phyloP scores from a whole-genome alignment of 139 green algal species.

The Coelastrella sp. region DNA sequence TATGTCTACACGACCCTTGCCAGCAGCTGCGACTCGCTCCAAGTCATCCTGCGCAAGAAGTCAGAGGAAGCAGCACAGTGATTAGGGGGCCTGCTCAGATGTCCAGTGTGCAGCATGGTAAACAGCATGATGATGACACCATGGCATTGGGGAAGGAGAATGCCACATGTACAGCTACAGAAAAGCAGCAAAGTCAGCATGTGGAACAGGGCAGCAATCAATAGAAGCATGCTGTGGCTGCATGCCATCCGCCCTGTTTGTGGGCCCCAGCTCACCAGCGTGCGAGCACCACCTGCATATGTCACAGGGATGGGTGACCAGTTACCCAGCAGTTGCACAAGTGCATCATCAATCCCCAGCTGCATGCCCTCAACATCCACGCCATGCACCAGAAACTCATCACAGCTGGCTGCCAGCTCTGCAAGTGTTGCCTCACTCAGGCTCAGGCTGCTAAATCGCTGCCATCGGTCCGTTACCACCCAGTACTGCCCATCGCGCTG shows the following conservation, averaged over 20 bases:
- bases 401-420: slow-evolving; percentile 78
- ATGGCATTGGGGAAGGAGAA: too few relatives aligned
- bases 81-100: too few relatives aligned
- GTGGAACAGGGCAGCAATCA: too few relatives aligned
- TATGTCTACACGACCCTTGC: slow-evolving; percentile 89
- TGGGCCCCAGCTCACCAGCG: slow-evolving; percentile 70
- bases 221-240: too few relatives aligned
- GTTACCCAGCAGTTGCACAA: slow-evolving; percentile 87
- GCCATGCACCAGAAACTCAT: slow-evolving; percentile 98
- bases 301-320: slow-evolving; percentile 88
- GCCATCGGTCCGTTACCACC: slow-evolving; percentile 79
- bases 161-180: too few relatives aligned
- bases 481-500: slow-evolving; percentile 74
- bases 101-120: too few relatives aligned
- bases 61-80: too few relatives aligned
- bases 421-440: slow-evolving; percentile 74
- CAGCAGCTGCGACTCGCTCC: slow-evolving; percentile 76
- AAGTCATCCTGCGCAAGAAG: slow-evolving; percentile 79
- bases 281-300: slow-evolving; percentile 94
- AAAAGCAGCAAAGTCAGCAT: too few relatives aligned
- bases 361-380: slow-evolving; percentile 99
- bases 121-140: too few relatives aligned
- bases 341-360: slow-evolving; percentile 95
- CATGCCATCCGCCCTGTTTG: neutral
- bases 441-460: slow-evolving; percentile 66